Evolutionary conservation across 352 stramenopile species (phyloP), one percentile per base, ranked within the genome.

Genomic region (Globisporangium rhizosaccharum): DNA sequence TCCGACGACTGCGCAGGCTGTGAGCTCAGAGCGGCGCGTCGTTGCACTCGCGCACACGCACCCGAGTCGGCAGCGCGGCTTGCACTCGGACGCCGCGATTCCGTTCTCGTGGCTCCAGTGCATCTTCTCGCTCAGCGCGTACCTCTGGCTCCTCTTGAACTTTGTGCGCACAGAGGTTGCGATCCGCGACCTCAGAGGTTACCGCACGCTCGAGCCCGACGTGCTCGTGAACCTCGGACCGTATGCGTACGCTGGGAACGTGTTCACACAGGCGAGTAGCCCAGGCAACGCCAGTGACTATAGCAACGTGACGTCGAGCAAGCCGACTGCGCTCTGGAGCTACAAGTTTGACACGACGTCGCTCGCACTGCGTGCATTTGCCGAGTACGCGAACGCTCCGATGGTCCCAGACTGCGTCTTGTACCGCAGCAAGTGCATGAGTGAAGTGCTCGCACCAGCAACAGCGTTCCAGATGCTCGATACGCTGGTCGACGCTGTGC

Each of bases 311-410:
- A 50, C 56, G 3, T 23, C 56, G 0, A 25, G 4, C 20, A 41
- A 54, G 10, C 20, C 46, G 28, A 41, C 37, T 14, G 45, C 42
- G 17, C n/a, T 65, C 26, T 65, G 59, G 53, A 39, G 53, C 23
- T 64, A 64, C 59, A 64, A 64, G 30, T 55, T 44, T 25, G 59
- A 64, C 26, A 64, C 59, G 12, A 60, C 59, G 14, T 64, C 59
- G 3, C 14, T 64, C 51, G 42, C 10, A 0, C 46, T 60, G 18
- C 51, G 58, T 17, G 51, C 51, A 6, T 60, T 64, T n/a, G 59
- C 42, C 28, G 58, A 36, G 30, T 36, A 10, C 9, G 30, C 30
- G 30, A 36, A 36, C 30, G 30, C 30, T 36, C 9, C 30, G 9
- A 36, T 36, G 30, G 30, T 36, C 30, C 30, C 30, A 36, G 30